Conservation (phyloP, 345 rosid species). For the Gossypium rotundifolium region DNA sequence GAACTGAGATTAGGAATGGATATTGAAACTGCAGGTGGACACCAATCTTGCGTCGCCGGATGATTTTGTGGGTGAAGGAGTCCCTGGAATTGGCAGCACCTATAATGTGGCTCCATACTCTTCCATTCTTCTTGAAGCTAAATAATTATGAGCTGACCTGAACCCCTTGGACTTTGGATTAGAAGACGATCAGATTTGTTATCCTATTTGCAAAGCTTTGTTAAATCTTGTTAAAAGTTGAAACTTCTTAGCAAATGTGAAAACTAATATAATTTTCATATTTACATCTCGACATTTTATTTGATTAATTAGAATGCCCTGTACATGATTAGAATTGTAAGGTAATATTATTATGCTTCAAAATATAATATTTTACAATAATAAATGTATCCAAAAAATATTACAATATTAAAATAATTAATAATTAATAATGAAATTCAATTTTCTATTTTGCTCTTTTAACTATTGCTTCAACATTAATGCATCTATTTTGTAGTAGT, state of each 20-base stretch:
- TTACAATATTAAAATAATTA: too few relatives aligned
- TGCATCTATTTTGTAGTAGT: too few relatives aligned
- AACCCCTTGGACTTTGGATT: neutral
- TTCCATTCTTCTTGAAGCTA: constrained; percentile 51
- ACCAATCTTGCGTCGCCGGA: constrained; percentile 64
- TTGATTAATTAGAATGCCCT: too few relatives aligned
- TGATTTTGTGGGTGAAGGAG: constrained; percentile 59
- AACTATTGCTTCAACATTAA: too few relatives aligned
- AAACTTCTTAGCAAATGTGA: neutral
- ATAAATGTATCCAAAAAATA: too few relatives aligned
- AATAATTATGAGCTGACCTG: constrained; percentile 26
- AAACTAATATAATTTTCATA: neutral
- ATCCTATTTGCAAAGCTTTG: neutral
- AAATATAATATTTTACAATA: too few relatives aligned
- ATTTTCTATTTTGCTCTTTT: too few relatives aligned
- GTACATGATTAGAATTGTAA: too few relatives aligned
- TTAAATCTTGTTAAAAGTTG: neutral
- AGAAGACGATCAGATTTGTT: neutral
- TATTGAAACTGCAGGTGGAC: constrained; percentile 54
- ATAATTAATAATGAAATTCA: too few relatives aligned
- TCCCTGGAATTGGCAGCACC: constrained; percentile 46
- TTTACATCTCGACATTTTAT: too few relatives aligned
- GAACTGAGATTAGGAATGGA: neutral
- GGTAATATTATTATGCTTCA: too few relatives aligned
- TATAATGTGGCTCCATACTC: constrained; percentile 61